phyloP scores from a whole-genome alignment of 1,284 basidiomycete genomes.

The Leccinum griseonigrum region DNA sequence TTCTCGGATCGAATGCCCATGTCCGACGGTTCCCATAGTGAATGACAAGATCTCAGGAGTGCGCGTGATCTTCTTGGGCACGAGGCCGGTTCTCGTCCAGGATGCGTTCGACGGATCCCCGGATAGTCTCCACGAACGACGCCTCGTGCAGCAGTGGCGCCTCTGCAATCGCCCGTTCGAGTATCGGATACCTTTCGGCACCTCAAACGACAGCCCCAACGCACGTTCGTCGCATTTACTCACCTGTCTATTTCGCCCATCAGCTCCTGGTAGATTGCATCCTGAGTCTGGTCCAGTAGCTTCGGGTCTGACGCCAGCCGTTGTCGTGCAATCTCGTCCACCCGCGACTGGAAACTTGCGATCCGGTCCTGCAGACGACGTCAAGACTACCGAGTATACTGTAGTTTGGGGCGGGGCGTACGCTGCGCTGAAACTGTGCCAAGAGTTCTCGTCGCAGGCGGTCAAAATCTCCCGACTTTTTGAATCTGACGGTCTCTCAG shows the following conservation, averaged over 20 bases:
- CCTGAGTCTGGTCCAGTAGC: slow-evolving; percentile 51
- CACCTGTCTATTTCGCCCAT: slow-evolving; percentile 72
- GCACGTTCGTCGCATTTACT: slow-evolving; percentile 2
- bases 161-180: slow-evolving; percentile 63
- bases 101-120: slow-evolving; percentile 41
- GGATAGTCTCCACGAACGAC: slow-evolving; percentile 46
- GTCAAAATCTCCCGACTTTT: slow-evolving; percentile 78
- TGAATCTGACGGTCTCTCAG: slow-evolving; percentile 51
- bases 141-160: slow-evolving; percentile 50
- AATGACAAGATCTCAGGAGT: not conserved
- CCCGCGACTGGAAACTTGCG: slow-evolving; percentile 49
- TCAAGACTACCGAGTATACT: not conserved
- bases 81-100: slow-evolving; percentile 32
- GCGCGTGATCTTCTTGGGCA: slow-evolving; percentile 19
- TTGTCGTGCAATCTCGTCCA: slow-evolving; percentile 59
- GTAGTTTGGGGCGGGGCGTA: slow-evolving; percentile 34
- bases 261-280: slow-evolving; percentile 55
- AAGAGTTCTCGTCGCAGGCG: slow-evolving; percentile 65
- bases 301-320: slow-evolving; percentile 53
- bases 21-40: not conserved
- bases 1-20: slow-evolving; percentile 5
- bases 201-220: not conserved
- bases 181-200: slow-evolving; percentile 22
- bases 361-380: slow-evolving; percentile 44
- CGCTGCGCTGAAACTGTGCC: slow-evolving; percentile 60